Evolutionary conservation across 306 rosid species (phyloP).

Genomic region (Spatholobus suberectus): DNA sequence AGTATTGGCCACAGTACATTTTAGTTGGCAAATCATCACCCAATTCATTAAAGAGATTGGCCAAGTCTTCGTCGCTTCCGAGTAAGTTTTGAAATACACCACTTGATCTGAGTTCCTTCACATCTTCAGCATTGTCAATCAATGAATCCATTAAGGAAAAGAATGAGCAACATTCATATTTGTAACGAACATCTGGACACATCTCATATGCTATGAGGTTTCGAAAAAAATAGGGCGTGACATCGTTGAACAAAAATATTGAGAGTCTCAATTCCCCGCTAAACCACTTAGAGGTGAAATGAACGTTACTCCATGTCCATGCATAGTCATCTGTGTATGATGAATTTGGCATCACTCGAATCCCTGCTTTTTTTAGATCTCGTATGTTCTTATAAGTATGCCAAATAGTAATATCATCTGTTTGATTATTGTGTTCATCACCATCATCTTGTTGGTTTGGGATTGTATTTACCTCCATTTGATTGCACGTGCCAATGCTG

Average conservation of each 20-base stretch:
- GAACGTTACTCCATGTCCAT: not conserved
- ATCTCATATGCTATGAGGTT: slow-evolving; percentile 24
- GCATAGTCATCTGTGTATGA: too few species aligned
- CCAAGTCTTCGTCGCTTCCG: not conserved
- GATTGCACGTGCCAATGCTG: too few species aligned
- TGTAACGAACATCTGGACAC: slow-evolving; percentile 1
- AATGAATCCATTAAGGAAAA: slow-evolving; percentile 4
- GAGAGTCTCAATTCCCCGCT: slow-evolving; percentile 11
- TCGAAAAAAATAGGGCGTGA: not conserved
- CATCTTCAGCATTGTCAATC: slow-evolving; percentile 19
- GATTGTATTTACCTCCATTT: not conserved
- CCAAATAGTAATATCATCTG: not conserved
- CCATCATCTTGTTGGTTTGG: not conserved
- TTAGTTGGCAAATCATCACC: slow-evolving; percentile 18
- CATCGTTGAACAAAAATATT: not conserved
- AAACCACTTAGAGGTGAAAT: slow-evolving; percentile 13
- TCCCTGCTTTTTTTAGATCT: slow-evolving; percentile 3
- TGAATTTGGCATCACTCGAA: not conserved
- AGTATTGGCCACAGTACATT: accelerated
- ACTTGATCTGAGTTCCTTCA: slow-evolving; percentile 10
- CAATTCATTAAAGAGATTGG: not conserved
- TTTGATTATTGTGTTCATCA: not conserved
- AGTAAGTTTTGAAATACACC: slow-evolving; percentile 14
- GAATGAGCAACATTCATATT: slow-evolving; percentile 3
- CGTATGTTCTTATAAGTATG: not conserved